Evolutionary conservation across 306 rosid species (phyloP).

Genomic region (Ceratonia siliqua): DNA sequence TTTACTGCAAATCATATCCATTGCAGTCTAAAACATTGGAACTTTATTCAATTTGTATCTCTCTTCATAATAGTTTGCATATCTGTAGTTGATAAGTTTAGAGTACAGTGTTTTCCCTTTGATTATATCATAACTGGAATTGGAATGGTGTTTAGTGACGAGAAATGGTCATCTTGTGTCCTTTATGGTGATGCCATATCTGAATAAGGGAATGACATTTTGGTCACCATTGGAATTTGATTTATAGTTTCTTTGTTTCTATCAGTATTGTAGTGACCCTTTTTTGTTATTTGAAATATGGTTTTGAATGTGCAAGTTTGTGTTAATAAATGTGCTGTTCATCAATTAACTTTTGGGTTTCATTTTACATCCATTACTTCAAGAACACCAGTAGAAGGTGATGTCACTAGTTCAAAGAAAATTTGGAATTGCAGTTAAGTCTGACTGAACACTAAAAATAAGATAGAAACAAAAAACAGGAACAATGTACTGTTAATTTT

Average conservation of each 20-base stretch:
- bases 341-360: background rate
- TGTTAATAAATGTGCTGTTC: constrained; percentile 2
- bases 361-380: background rate
- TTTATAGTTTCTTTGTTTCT: background rate
- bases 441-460: constrained; percentile 6
- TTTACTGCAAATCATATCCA: background rate
- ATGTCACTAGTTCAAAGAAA: constrained; percentile 13
- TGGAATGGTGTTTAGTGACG: background rate
- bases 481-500: background rate
- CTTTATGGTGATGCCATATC: too few relatives aligned
- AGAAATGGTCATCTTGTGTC: too few relatives aligned
- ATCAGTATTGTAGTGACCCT: background rate
- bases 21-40: background rate
- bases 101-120: background rate
- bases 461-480: background rate
- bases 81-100: background rate
- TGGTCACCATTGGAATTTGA: background rate
- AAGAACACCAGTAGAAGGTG: background rate
- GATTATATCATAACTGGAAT: background rate
- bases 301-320: background rate
- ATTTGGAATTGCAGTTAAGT: background rate
- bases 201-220: background rate
- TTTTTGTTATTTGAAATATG: background rate
- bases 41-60: background rate
- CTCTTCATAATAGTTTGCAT: constrained; percentile 13